Evolutionary conservation across 106 monocot species (phyloP), one percentile per base, ranked within the genome.

Genomic region (Dendrobium officinale): DNA sequence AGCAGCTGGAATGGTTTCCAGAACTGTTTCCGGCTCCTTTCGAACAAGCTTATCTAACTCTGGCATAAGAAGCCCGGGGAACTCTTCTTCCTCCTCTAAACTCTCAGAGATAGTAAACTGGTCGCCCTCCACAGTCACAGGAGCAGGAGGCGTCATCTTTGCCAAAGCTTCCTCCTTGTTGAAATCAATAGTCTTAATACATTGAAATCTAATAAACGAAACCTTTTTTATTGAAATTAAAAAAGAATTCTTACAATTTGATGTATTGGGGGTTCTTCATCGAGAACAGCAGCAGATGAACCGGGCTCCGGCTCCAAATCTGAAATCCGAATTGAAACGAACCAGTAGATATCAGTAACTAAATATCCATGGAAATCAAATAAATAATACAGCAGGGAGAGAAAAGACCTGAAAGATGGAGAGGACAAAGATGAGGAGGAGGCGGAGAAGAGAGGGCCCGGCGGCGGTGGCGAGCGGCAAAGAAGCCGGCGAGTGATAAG

Each of bases 401-500:
- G 68, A 56, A 7, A 31, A 13, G 27, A 79, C 55, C 51, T 47
- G 47, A 79, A 7, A 42, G 9, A 42, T 9, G 15, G 84, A 67
- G 78, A 47, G 80, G 73, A 42, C 6, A 8, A 86, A 67, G 75
- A 55, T 76, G 73, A 78, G 70, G 77, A 56, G 61, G 75, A 29
- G 41, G 76, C 17, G 64, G 73, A 37, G 70, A 16, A 20, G 37
- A 70, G 10, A 37, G 5, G 75, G 16, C 40, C 40, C 72, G 81
- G 47, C 45, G 82, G 45, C 82, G 82, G 80, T 76, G 40, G 31
- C 78, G 80, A 44, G 86, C 70, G 40, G 79, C 82, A 18, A 90
- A 78, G 76, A 81, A 88, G 51, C 87, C 79, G 18, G 88, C 86
- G 42, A 86, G 29, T 6, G 90, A 85, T 47, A 93, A 61, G 42